A percentile compares a stretch with the other conserved stretches of the same genome.
These are phyloP conservation scores for Plectosphaerella sp. DNA, from an alignment of 2,329 filamentous ascomycete genomes.

Conservation along the genomic window DNA sequence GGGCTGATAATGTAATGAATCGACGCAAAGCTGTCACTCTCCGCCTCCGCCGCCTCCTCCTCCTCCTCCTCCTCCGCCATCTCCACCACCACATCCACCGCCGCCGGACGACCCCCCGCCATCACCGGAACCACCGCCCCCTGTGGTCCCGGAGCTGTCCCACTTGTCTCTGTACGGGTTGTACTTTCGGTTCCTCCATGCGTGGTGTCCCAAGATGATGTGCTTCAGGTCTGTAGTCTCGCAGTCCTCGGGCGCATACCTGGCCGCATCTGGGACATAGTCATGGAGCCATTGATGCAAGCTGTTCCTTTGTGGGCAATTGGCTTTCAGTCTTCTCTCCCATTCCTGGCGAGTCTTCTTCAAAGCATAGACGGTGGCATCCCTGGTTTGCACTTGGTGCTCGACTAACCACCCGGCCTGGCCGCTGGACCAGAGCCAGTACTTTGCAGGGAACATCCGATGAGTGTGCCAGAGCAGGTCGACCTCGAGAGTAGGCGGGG, in stretches of 20 bases:
- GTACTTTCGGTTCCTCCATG: not conserved
- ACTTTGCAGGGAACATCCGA: conserved; percentile 8
- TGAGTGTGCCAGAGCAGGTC: conserved; percentile 12
- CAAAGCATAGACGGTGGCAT: not conserved
- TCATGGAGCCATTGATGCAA: conserved; percentile 1
- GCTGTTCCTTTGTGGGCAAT: not conserved
- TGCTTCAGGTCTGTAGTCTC: conserved; percentile 2
- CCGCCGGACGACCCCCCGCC: not conserved
- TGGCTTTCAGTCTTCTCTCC: not conserved
- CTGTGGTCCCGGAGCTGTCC: not conserved
- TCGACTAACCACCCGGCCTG: conserved; percentile 6
- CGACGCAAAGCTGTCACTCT: not conserved
- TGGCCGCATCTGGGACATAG: conserved; percentile 6
- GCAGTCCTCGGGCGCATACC: not conserved
- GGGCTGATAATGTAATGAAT: not conserved
- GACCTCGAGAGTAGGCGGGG: conserved; percentile 5
- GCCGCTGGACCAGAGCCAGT: conserved; percentile 7
- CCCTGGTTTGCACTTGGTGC: not conserved
- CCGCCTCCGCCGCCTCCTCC: conserved; percentile 6
- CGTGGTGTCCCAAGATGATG: not conserved
- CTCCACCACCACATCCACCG: not conserved
- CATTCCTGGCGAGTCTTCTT: conserved; percentile 3
- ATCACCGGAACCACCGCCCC: not conserved
- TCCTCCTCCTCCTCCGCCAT: conserved; percentile 3
- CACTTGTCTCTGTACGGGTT: conserved; percentile 2